Conservation (phyloP, 176 grass and related monocot genomes). For the Aegilops umbellulata region DNA sequence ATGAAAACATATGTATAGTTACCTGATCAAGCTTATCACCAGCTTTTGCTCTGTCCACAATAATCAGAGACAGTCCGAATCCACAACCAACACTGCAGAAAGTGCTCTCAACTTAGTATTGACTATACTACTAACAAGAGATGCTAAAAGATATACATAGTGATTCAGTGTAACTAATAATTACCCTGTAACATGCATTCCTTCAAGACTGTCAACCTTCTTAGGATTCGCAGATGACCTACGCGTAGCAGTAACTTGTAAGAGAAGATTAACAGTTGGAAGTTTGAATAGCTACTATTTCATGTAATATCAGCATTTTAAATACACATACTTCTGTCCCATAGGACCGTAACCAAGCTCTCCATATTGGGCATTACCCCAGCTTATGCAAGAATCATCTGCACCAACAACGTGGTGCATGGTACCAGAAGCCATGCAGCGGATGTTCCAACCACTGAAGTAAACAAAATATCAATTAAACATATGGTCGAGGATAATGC, state of each 20-base stretch:
- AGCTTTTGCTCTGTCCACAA: conserved; percentile 78
- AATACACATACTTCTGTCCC: conserved; percentile 78
- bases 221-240: conserved; percentile 99
- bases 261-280: not conserved
- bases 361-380: conserved; percentile 68
- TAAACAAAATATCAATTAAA: conserved; percentile 38
- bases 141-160: not conserved
- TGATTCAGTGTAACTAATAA: conserved; percentile 38
- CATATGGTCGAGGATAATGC: not conserved
- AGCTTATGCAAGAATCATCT: conserved; percentile 97
- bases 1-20: conserved; percentile 14
- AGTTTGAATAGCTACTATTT: not conserved
- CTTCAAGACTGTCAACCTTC: conserved; percentile 90
- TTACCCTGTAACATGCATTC: conserved; percentile 84
- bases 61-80: conserved; percentile 64
- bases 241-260: not conserved
- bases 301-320: conserved; percentile 2
- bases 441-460: conserved; percentile 95
- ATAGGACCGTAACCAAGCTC: conserved; percentile 93
- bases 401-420: conserved; percentile 98
- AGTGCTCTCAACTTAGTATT: conserved; percentile 30
- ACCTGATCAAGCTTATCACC: conserved; percentile 78
- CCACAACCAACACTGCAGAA: conserved; percentile 88
- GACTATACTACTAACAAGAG: not conserved
- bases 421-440: conserved; percentile 97